A percentile compares a stretch with the other conserved stretches of the same genome.
These are phyloP conservation scores for Phanerodontia chrysosporium DNA, from an alignment of 768 basidiomycete species.

Conservation along the genomic window DNA sequence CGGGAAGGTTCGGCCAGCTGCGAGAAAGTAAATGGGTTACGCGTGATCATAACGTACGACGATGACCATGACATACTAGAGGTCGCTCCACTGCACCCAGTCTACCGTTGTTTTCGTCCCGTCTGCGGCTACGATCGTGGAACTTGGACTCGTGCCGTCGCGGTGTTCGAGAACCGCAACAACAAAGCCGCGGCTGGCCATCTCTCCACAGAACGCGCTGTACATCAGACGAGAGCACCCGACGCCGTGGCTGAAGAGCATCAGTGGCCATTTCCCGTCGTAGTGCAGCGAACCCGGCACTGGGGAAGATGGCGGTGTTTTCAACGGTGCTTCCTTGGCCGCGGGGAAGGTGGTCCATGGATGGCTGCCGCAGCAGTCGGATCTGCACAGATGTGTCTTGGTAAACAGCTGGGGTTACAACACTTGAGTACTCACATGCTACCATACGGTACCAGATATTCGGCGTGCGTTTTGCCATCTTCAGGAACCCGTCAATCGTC, in stretches of 20 bases:
- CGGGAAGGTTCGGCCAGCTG: slow-evolving; percentile 28
- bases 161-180: slow-evolving; percentile 44
- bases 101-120: slow-evolving; percentile 24
- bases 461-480: slow-evolving; percentile 27
- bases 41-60: neutral
- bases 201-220: slow-evolving; percentile 38
- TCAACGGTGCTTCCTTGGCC: slow-evolving; percentile 23
- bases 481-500: slow-evolving; percentile 30
- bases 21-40: neutral
- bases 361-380: slow-evolving; percentile 23
- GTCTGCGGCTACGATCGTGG: slow-evolving; percentile 18
- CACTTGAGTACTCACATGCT: slow-evolving; percentile 17
- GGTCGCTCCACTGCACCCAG: slow-evolving; percentile 28
- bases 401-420: too few relatives aligned
- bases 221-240: slow-evolving; percentile 40
- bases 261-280: slow-evolving; percentile 31
- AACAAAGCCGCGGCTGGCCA: slow-evolving; percentile 42
- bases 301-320: slow-evolving; percentile 8
- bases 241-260: slow-evolving; percentile 45
- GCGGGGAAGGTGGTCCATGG: slow-evolving; percentile 31
- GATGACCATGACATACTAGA: slow-evolving; percentile 14
- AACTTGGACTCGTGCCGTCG: slow-evolving; percentile 41
- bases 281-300: slow-evolving; percentile 2
- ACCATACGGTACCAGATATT: slow-evolving; percentile 23
- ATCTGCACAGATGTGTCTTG: slow-evolving; percentile 10